phyloP scores from a whole-genome alignment of 1,284 basidiomycete genomes.

The Schizophyllum commune region DNA sequence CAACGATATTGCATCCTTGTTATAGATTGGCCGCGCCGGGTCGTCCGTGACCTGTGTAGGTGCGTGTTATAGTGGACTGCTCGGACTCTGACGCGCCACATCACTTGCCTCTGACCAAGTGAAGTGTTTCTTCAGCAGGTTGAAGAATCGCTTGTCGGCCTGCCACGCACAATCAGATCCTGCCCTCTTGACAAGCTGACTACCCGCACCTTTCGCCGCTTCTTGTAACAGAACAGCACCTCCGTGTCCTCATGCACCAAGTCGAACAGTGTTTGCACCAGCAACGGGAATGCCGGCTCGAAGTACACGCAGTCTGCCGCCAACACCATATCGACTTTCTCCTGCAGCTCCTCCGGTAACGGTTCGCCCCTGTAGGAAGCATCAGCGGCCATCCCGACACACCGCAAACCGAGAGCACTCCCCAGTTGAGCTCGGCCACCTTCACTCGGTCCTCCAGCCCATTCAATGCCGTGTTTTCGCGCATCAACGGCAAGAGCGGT shows the following conservation, averaged over 20 bases:
- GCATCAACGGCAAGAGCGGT: constrained; percentile 70
- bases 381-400: no score
- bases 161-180: constrained; percentile 21
- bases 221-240: constrained; percentile 89
- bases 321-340: constrained; percentile 58
- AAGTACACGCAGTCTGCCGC: constrained; percentile 95
- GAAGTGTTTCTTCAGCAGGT: constrained; percentile 76
- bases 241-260: constrained; percentile 52
- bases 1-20: constrained; percentile 49
- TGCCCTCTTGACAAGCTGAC: background rate
- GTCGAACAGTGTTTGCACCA: constrained; percentile 73
- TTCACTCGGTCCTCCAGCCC: constrained; percentile 39
- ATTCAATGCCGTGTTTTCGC: constrained; percentile 62
- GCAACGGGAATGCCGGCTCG: constrained; percentile 87
- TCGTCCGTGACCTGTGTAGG: constrained; percentile 41
- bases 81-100: background rate
- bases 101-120: constrained; percentile 58
- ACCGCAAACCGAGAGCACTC: constrained; percentile 22
- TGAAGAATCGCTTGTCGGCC: constrained; percentile 91
- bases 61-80: background rate
- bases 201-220: constrained; percentile 54
- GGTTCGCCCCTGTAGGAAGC: constrained; percentile 44
- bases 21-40: constrained; percentile 41
- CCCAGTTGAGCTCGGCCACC: constrained; percentile 78
- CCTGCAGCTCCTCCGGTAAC: constrained; percentile 34